Base-by-base conservation (phyloP, 2,329 filamentous ascomycete genomes). In the Hortaea sp. region DNA sequence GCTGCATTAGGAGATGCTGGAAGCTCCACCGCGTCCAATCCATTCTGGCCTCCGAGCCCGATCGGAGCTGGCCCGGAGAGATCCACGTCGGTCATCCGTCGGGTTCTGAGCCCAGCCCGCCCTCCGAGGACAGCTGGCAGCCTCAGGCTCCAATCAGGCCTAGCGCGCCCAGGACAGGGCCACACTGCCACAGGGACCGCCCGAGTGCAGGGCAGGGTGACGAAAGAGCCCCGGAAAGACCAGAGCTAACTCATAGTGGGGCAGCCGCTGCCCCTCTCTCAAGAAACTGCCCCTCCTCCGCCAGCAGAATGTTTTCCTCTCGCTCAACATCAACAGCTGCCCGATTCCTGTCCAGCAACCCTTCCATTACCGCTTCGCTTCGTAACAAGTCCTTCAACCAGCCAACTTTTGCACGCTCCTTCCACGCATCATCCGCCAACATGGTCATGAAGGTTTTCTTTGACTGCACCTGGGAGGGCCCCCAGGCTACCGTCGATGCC, bases 371-470 rank as follows among this genome's bases (percentile, higher is more conserved):
- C 44, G 42, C 47, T 47, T 43, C 45, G 42, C 42, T 53, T 60
- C 62, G 51, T 54, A 61, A 53, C 54, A 58, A 60, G 56, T 55
- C 63, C 60, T 62, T 60, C 59, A 63, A 65, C 54, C 32, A 35
- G 32, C 66, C 67, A 57, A 62, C 63, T 60, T 64, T 58, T 62
- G 54, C 49, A 51, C 69, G 77, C 66, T 67, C 69, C 56, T 83
- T 82, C 65, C 73, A 77, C 66, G 74, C 79, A 63, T 75, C 85
- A 67, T 70, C 82, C 63, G 72, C 77, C 75, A 82, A 76, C 69
- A 95, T 94, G 88, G 72, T 75, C 65, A 71, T 79, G 68, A 81
- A 83, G 68, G 20, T 81, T 73, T 87, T 75, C 73, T 81, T 77
- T 48, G 50, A 63, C 46, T 52, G 57, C 49, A 50, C 49, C 50